Evolutionary conservation across 352 stramenopile species (phyloP), one percentile per base, ranked within the genome.

Genomic region (Discostella stelligera): DNA sequence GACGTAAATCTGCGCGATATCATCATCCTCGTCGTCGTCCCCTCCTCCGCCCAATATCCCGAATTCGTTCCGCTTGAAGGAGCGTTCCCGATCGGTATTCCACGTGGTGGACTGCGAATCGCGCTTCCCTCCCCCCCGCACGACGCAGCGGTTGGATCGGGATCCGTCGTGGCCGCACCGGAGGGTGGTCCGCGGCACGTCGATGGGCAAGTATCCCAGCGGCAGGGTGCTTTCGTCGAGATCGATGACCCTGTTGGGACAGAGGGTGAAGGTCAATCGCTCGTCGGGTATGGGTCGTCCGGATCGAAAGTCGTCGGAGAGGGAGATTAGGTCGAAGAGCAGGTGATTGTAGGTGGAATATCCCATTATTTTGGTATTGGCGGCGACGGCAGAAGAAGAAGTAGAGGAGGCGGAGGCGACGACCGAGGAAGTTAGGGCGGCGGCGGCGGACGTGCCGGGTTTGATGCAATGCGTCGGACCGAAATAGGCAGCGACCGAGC

Each of bases 291-390:
- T 72, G 0, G 10, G 0, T 27, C 53, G 41, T 18, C 73, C 73
- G 4, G 55, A 21, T 3, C 21, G 21, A 25, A 63, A 71, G 46
- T 63, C 30, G 20, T 32, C 32, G 5, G 37, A 53, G 23, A 80
- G 23, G 37, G 65, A 69, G 14, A 55, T 41, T 16, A 80, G 13
- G 18, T 80, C 72, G 39, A 75, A 80, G 20, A 80, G 30, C 0
- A 80, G 52, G 27, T 80, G 72, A 48, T 73, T 74, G 65, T 65
- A 80, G 20, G 32, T 80, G 23, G 72, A 80, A 48, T 80, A 80
- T 13, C 72, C 72, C 5, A 58, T 62, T 25, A 13, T 37, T 27
- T 9, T 11, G 0, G 21, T 53, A 9, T 18, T 55, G 14, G 30
- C n/a, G n/a, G n/a, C n/a, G n/a, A n/a, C 7, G 5, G 8, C 20